phyloP scores from a whole-genome alignment of 345 rosid genomes.

The Pistacia vera region DNA sequence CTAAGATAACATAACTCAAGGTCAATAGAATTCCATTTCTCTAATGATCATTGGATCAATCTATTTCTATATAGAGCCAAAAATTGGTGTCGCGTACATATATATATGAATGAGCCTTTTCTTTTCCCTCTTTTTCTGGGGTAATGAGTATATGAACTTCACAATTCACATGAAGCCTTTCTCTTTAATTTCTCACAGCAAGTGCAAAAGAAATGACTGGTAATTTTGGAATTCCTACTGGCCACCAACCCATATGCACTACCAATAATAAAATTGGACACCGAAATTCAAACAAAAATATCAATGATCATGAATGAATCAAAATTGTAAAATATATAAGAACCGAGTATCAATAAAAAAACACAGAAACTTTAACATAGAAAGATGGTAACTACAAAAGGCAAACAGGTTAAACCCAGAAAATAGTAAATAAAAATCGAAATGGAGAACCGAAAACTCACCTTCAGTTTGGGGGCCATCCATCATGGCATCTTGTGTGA shows the following conservation, averaged over 20 bases:
- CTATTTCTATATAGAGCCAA: background rate
- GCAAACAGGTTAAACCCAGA: background rate
- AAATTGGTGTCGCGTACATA: too few species aligned
- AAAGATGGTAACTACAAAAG: background rate
- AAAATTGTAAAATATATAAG: too few species aligned
- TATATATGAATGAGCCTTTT: too few species aligned
- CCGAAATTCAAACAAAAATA: background rate
- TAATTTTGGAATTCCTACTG: background rate
- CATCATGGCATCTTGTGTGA: conserved; percentile 54
- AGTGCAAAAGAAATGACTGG: too few species aligned
- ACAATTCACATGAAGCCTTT: too few species aligned
- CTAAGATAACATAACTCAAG: background rate
- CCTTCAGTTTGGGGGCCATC: conserved; percentile 60
- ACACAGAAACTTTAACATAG: background rate
- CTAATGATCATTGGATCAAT: background rate
- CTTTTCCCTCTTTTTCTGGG: too few species aligned
- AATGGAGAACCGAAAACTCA: conserved; percentile 3
- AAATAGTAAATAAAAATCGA: background rate
- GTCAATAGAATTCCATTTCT: background rate
- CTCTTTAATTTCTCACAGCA: too few species aligned
- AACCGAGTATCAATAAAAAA: too few species aligned
- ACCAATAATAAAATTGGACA: background rate
- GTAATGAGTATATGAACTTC: too few species aligned
- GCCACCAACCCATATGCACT: background rate
- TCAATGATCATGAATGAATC: background rate